These are phyloP conservation scores for Ogataea chonburiensis DNA, from an alignment of 805 yeast species.

Conservation along the genomic window DNA sequence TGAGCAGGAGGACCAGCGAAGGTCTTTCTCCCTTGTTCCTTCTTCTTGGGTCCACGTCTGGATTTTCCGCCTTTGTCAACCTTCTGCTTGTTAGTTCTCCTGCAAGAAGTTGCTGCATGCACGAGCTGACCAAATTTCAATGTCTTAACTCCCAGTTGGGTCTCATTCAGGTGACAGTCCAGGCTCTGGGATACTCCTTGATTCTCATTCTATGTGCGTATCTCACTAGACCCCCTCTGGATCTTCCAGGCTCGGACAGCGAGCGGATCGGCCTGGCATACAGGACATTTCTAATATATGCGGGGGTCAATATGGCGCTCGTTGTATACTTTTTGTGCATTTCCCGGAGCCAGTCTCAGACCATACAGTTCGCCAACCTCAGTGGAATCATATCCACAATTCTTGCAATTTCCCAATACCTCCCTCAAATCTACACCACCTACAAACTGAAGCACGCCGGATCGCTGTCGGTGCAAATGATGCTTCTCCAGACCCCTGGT, in stretches of 20 bases:
- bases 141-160: slow-evolving; percentile 68
- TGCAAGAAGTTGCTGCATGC: slow-evolving; percentile 61
- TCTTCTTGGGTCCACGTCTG: slow-evolving; percentile 66
- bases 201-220: slow-evolving; percentile 56
- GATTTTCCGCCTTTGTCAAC: slow-evolving; percentile 66
- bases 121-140: slow-evolving; percentile 45
- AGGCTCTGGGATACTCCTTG: slow-evolving; percentile 56
- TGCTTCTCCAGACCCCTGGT: slow-evolving; percentile 88
- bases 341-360: slow-evolving; percentile 7
- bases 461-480: slow-evolving; percentile 73
- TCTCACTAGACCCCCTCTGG: slow-evolving; percentile 44
- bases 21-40: slow-evolving; percentile 76
- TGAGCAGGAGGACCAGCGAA: slow-evolving; percentile 60
- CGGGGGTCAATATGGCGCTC: slow-evolving; percentile 34
- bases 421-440: slow-evolving; percentile 79
- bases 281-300: slow-evolving; percentile 40
- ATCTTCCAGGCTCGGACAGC: slow-evolving; percentile 47
- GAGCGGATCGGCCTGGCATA: slow-evolving; percentile 41
- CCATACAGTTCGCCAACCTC: slow-evolving; percentile 48
- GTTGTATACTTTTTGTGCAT: slow-evolving; percentile 34
- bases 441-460: slow-evolving; percentile 72
- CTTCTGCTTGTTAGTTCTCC: slow-evolving; percentile 58
- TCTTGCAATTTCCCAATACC: slow-evolving; percentile 66
- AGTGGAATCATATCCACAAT: slow-evolving; percentile 66
- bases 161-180: slow-evolving; percentile 63